Conservation (phyloP, 2,329 filamentous ascomycete species). For the Aureobasidium leucospermi region DNA sequence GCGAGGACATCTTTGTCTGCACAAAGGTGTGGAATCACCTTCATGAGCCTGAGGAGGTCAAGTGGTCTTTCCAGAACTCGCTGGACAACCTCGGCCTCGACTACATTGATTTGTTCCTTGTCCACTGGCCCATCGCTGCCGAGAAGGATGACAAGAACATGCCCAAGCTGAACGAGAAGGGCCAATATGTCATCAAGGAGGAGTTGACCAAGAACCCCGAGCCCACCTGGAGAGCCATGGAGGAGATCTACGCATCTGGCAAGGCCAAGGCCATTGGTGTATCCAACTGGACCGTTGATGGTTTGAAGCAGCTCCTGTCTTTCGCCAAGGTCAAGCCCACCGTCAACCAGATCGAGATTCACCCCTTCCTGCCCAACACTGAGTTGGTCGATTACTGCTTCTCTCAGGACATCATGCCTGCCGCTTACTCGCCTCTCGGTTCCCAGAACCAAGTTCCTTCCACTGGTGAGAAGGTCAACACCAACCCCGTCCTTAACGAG, state of each 20-base stretch:
- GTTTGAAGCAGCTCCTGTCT: constrained; percentile 37
- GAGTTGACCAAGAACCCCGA: constrained; percentile 59
- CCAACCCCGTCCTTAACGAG: constrained; percentile 51
- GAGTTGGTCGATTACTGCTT: constrained; percentile 52
- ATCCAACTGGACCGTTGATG: constrained; percentile 43
- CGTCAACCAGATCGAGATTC: constrained; percentile 45
- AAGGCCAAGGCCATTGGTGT: constrained; percentile 49
- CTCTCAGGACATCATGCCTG: constrained; percentile 48
- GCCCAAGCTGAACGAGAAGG: constrained; percentile 44
- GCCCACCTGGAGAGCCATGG: constrained; percentile 57
- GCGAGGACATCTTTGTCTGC: constrained; percentile 44
- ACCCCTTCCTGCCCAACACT: constrained; percentile 55
- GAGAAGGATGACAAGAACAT: constrained; percentile 43
- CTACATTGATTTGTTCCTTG: constrained; percentile 31
- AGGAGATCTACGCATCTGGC: constrained; percentile 47
- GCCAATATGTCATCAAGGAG: constrained; percentile 57
- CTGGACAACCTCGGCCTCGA: constrained; percentile 27
- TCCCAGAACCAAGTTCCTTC: constrained; percentile 62
- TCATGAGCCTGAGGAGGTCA: constrained; percentile 33
- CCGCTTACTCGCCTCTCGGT: constrained; percentile 52
- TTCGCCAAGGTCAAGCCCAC: constrained; percentile 35
- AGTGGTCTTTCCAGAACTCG: constrained; percentile 29
- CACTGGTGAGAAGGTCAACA: constrained; percentile 59
- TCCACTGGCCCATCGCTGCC: constrained; percentile 41
- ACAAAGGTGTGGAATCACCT: constrained; percentile 50